phyloP scores from a whole-genome alignment of 2,329 filamentous ascomycete genomes.

The Sarocladiaceae sp. region DNA sequence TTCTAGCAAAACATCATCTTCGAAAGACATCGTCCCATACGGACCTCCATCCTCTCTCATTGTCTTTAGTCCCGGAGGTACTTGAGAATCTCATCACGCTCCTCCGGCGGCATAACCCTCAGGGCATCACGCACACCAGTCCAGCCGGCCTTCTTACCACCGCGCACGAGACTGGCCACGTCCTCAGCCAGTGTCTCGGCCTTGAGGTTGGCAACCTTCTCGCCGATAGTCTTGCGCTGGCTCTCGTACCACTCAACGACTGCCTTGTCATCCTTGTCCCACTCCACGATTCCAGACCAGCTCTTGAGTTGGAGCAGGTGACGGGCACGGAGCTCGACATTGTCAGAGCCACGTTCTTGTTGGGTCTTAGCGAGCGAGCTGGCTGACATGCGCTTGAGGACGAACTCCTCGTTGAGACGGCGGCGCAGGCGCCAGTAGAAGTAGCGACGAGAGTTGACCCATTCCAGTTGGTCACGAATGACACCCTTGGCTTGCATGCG shows the following conservation, averaged over 20 bases:
- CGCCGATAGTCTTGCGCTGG: conserved; percentile 76
- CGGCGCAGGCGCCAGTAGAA: conserved; percentile 99
- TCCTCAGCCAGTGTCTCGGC: conserved; percentile 58
- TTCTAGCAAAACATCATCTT: conserved; percentile 1
- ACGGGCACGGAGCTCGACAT: conserved; percentile 51
- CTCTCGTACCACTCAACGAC: conserved; percentile 96
- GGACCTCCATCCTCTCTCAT: background rate
- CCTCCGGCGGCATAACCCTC: conserved; percentile 79
- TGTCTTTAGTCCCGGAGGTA: conserved; percentile 41
- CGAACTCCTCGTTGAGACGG: conserved; percentile 94
- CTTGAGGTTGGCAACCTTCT: conserved; percentile 83
- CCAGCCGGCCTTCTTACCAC: conserved; percentile 62
- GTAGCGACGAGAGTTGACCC: conserved; percentile 89
- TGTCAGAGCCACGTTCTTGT: conserved; percentile 1
- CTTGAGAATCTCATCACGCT: conserved; percentile 78
- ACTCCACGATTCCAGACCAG: conserved; percentile 76
- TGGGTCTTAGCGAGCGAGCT: conserved; percentile 37
- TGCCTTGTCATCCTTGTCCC: conserved; percentile 72
- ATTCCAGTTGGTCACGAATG: conserved; percentile 79
- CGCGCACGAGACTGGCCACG: conserved; percentile 39
- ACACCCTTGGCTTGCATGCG: conserved; percentile 98
- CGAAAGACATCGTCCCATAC: background rate
- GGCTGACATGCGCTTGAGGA: conserved; percentile 79
- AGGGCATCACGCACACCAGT: conserved; percentile 85
- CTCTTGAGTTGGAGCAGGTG: conserved; percentile 75